Conservation (phyloP, 1,139 yeast species). For the Yamadazyma atlantica region DNA sequence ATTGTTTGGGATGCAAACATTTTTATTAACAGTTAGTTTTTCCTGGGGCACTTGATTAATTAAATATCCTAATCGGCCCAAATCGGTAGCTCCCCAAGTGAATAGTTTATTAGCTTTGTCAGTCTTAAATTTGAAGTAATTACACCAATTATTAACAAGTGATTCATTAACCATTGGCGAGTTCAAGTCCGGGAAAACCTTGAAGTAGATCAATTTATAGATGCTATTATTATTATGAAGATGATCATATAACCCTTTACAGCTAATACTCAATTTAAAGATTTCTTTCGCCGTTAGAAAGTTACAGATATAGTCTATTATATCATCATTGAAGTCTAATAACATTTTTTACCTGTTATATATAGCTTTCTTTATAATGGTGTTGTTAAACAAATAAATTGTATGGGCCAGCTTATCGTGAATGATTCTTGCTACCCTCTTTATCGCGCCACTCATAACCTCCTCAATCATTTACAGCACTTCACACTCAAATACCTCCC, state of each 20-base stretch:
- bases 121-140: constrained; percentile 44
- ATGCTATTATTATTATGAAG: constrained; percentile 29
- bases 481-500: too few relatives aligned
- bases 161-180: constrained; percentile 2
- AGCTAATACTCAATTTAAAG: constrained; percentile 44
- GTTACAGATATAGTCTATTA: constrained; percentile 33
- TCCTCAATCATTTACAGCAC: neutral
- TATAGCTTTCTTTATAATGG: too few relatives aligned
- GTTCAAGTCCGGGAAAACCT: constrained; percentile 1
- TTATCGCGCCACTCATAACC: constrained; percentile 1
- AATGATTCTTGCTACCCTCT: neutral
- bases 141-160: constrained; percentile 47
- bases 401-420: neutral
- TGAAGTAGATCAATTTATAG: constrained; percentile 1
- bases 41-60: constrained; percentile 27
- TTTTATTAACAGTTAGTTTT: constrained; percentile 26
- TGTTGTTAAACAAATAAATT: too few relatives aligned
- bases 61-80: constrained; percentile 59
- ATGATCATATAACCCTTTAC: constrained; percentile 28
- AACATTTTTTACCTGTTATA: constrained; percentile 10
- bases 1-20: constrained; percentile 43
- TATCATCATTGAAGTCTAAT: constrained; percentile 41
- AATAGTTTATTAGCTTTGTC: constrained; percentile 42
- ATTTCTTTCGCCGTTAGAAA: constrained; percentile 48
- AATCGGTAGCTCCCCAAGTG: constrained; percentile 63